These are phyloP conservation scores for Coriolopsis trogii DNA, from an alignment of 1,284 basidiomycete species.

Conservation along the genomic window DNA sequence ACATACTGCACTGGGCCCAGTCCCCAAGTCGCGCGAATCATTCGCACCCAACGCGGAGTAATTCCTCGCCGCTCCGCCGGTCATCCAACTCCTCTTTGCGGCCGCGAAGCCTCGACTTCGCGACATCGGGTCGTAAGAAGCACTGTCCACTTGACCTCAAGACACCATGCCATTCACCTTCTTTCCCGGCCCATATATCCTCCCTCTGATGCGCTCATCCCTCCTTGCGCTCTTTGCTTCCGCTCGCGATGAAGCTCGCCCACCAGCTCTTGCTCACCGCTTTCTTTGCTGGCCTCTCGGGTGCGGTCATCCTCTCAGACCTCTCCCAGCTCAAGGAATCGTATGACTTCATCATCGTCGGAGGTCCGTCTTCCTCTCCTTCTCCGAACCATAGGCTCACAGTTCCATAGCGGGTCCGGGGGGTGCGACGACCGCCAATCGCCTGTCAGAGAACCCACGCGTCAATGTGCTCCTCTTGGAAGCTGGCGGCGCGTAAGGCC, in stretches of 20 bases:
- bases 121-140: neutral
- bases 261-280: neutral
- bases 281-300: neutral
- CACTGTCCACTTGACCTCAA: neutral
- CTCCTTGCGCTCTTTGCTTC: neutral
- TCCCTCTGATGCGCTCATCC: neutral
- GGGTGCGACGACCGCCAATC: conserved; percentile 38
- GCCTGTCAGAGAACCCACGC: conserved; percentile 42
- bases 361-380: conserved; percentile 19
- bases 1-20: no score
- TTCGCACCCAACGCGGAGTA: neutral
- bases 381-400: neutral
- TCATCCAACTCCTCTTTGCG: neutral
- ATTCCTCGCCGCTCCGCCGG: neutral
- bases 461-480: conserved; percentile 42
- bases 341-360: conserved; percentile 29
- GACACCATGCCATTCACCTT: neutral
- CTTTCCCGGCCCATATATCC: neutral
- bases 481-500: conserved; percentile 33
- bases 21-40: neutral
- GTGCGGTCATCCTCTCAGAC: neutral
- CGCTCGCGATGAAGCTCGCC: neutral
- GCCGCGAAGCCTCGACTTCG: neutral
- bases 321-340: neutral
- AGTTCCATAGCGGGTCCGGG: conserved; percentile 22